Conservation (phyloP, 345 rosid species). For the Populus nigra region DNA sequence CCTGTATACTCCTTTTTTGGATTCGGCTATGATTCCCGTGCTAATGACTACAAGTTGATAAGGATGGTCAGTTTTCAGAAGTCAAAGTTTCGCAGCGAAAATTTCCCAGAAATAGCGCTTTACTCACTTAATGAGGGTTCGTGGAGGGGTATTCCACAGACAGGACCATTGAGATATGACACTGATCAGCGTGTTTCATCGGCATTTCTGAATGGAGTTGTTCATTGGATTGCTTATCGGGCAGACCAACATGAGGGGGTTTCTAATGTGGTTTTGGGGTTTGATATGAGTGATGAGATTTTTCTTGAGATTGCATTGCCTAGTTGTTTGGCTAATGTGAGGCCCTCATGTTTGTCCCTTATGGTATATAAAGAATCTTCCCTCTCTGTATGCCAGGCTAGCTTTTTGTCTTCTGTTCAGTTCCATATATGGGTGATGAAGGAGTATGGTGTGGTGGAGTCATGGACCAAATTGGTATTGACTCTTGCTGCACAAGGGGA, state of each 20-base stretch:
- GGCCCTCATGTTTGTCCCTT: neutral
- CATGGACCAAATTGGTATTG: neutral
- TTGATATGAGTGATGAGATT: neutral
- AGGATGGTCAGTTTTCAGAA: neutral
- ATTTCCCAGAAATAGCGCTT: neutral
- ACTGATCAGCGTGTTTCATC: neutral
- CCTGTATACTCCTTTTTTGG: neutral
- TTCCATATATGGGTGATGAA: conserved; percentile 5
- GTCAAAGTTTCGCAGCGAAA: neutral
- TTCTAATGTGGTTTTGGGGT: neutral
- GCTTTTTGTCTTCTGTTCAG: neutral
- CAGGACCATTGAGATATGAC: neutral
- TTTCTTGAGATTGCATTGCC: neutral
- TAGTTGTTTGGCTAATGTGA: neutral
- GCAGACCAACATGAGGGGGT: neutral
- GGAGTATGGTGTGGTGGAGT: neutral
- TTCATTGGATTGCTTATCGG: neutral
- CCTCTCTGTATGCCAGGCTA: neutral
- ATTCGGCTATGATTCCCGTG: conserved; percentile 1
- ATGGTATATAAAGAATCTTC: neutral
- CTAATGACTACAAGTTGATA: neutral
- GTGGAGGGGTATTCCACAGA: neutral
- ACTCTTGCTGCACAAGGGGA: neutral
- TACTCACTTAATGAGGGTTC: neutral
- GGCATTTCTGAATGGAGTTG: neutral